Percentiles rank a stretch among this genome's conserved stretches.
phyloP scores from a whole-genome alignment of 2,329 filamentous ascomycete genomes.

The Zasmidium citrigriseum region DNA sequence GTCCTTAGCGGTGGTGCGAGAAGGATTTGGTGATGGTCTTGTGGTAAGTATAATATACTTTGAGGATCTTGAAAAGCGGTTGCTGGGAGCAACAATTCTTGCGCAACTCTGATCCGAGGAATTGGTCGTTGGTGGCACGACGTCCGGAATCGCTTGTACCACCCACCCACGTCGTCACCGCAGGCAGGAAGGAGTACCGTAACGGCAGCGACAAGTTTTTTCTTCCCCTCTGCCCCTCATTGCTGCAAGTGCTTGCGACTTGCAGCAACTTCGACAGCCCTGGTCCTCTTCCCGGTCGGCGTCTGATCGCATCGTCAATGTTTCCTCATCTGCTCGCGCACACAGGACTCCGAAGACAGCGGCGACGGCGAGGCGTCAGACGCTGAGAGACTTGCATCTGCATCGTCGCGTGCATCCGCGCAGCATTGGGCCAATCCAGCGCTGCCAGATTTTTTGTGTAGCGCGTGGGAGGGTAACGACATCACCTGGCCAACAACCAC shows the following conservation, averaged over 20 bases:
- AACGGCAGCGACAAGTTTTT: not conserved
- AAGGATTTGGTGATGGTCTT: too few relatives aligned
- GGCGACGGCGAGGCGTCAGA: conserved; percentile 1
- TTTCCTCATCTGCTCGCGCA: conserved; percentile 3
- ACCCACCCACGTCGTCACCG: not conserved
- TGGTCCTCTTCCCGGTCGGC: not conserved
- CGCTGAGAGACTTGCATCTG: conserved; percentile 4
- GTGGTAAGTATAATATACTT: not conserved
- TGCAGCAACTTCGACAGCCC: not conserved
- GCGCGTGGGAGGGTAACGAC: not conserved
- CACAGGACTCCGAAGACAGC: not conserved
- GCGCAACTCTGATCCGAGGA: not conserved
- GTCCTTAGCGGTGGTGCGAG: too few relatives aligned
- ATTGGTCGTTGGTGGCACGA: not conserved
- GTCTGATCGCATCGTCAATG: conserved; percentile 2
- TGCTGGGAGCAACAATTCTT: not conserved
- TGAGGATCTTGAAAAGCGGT: not conserved
- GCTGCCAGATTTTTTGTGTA: not conserved
- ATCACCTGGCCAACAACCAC: not conserved
- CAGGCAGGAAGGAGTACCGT: not conserved
- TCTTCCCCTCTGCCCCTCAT: not conserved
- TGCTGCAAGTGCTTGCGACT: conserved; percentile 8
- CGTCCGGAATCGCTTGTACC: not conserved
- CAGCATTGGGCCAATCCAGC: conserved; percentile 9
- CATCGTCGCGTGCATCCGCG: conserved; percentile 3